A percentile compares a stretch with the other conserved stretches of the same genome.
Evolutionary conservation across 164 flowering plant genomes (phyloP).

Genomic region (Pachysandra terminalis): DNA sequence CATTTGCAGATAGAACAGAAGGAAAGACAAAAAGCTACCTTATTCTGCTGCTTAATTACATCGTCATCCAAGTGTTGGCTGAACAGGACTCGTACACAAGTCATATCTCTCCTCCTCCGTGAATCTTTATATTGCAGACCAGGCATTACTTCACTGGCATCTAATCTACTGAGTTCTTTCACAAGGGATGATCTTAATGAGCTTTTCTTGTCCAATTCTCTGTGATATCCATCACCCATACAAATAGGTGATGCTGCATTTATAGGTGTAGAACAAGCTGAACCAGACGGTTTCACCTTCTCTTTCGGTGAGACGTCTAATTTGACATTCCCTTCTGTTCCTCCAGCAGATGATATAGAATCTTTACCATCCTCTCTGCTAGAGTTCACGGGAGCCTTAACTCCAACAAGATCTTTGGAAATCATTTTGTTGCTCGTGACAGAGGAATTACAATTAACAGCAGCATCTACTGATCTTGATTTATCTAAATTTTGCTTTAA

Average conservation of each 20-base stretch:
- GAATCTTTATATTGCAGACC: constrained; percentile 32
- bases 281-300: constrained; percentile 20
- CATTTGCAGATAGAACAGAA: not conserved
- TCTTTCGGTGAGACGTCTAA: constrained; percentile 29
- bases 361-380: constrained; percentile 15
- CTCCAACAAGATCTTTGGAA: not conserved
- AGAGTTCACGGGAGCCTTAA: constrained; percentile 7
- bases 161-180: constrained; percentile 44
- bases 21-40: constrained; percentile 43
- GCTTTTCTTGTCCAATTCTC: constrained; percentile 43
- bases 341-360: constrained; percentile 15
- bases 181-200: constrained; percentile 32
- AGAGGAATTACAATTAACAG: constrained; percentile 5
- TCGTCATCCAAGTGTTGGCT: constrained; percentile 85
- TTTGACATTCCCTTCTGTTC: constrained; percentile 15
- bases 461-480: constrained; percentile 8
- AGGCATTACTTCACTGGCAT: constrained; percentile 18
- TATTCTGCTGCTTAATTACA: constrained; percentile 74
- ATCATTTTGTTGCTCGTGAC: constrained; percentile 13
- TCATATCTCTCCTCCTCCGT: constrained; percentile 67
- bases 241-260: constrained; percentile 71
- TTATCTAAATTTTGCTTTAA: constrained; percentile 4
- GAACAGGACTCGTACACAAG: constrained; percentile 55
- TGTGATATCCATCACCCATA: constrained; percentile 56
- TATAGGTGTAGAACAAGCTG: constrained; percentile 35